A percentile compares a stretch with the other conserved stretches of the same genome.
These are phyloP conservation scores for Tuber melanosporum DNA, from an alignment of 495 filamentous ascomycete genomes.

Conservation along the genomic window DNA sequence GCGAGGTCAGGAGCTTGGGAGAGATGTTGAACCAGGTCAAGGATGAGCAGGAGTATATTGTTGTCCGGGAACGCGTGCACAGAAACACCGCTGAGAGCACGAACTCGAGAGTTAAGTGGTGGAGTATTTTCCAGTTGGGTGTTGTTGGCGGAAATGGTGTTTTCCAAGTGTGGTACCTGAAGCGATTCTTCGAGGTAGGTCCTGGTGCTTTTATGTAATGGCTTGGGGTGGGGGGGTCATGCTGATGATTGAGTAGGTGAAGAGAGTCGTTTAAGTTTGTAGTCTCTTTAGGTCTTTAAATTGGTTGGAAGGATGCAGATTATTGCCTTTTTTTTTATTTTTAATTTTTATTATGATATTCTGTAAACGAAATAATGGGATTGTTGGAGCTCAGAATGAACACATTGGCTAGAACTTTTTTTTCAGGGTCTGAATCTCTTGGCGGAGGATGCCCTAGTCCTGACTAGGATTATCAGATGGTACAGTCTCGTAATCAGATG, in stretches of 20 bases:
- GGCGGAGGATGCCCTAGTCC: conserved; percentile 8
- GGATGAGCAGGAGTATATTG: conserved; percentile 96
- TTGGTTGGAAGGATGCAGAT: not conserved
- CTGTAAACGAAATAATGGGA: conserved; percentile 25
- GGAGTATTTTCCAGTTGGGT: conserved; percentile 92
- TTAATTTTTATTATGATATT: not conserved
- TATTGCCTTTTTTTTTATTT: not conserved
- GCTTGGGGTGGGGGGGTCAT: conserved; percentile 6
- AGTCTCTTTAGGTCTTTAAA: conserved; percentile 5
- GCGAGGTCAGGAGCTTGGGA: conserved; percentile 78
- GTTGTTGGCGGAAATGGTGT: conserved; percentile 86
- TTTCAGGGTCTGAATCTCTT: not conserved
- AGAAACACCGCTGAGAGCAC: conserved; percentile 98
- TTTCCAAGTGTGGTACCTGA: conserved; percentile 99
- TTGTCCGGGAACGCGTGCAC: conserved; percentile 88
- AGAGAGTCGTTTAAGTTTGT: conserved; percentile 41
- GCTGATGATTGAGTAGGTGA: conserved; percentile 33
- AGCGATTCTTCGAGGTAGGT: conserved; percentile 92
- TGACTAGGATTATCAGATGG: conserved; percentile 6
- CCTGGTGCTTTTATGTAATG: not conserved
- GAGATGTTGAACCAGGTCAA: conserved; percentile 85
- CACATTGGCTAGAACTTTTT: conserved; percentile 1
- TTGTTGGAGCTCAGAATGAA: conserved; percentile 9
- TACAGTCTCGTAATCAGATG: conserved; percentile 24
- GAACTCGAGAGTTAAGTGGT: conserved; percentile 96